Evolutionary conservation across 495 filamentous ascomycete genomes (phyloP).

Genomic region (Platismatia glauca): DNA sequence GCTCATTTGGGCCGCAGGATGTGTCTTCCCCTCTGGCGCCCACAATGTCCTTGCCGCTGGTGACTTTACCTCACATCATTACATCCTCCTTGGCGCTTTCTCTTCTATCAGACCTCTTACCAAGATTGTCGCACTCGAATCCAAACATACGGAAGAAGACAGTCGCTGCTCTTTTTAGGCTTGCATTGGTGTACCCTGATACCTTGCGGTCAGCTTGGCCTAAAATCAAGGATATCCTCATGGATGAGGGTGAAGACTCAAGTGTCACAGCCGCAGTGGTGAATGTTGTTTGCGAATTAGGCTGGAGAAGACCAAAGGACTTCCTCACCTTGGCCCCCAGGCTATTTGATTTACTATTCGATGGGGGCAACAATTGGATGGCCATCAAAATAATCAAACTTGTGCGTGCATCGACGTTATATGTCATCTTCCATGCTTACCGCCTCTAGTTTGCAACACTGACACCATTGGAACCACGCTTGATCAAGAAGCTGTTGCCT

Average conservation of each 20-base stretch:
- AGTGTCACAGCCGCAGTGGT: constrained; percentile 94
- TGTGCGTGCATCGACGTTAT: constrained; percentile 38
- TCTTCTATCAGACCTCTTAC: constrained; percentile 72
- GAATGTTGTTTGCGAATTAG: constrained; percentile 93
- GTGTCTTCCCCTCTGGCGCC: constrained; percentile 63
- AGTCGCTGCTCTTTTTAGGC: constrained; percentile 81
- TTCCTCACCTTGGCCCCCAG: constrained; percentile 87
- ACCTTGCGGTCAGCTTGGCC: constrained; percentile 89
- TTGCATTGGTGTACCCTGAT: constrained; percentile 90
- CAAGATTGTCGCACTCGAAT: constrained; percentile 76
- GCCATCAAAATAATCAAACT: constrained; percentile 98
- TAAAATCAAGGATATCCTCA: constrained; percentile 86
- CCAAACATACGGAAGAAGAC: constrained; percentile 86
- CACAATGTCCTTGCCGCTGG: constrained; percentile 74
- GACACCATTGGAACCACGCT: constrained; percentile 82
- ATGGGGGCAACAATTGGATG: constrained; percentile 98
- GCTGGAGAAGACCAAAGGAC: constrained; percentile 86
- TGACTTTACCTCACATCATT: constrained; percentile 82
- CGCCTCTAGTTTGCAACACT: constrained; percentile 77
- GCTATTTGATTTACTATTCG: constrained; percentile 85
- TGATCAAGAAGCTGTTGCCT: constrained; percentile 89
- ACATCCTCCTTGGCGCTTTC: constrained; percentile 86
- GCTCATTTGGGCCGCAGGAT: constrained; percentile 47
- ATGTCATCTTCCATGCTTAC: constrained; percentile 7
- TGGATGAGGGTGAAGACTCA: constrained; percentile 80